Evolutionary conservation across 352 stramenopile genomes (phyloP).

Genomic region (Thalassiosira livingstoniorum): DNA sequence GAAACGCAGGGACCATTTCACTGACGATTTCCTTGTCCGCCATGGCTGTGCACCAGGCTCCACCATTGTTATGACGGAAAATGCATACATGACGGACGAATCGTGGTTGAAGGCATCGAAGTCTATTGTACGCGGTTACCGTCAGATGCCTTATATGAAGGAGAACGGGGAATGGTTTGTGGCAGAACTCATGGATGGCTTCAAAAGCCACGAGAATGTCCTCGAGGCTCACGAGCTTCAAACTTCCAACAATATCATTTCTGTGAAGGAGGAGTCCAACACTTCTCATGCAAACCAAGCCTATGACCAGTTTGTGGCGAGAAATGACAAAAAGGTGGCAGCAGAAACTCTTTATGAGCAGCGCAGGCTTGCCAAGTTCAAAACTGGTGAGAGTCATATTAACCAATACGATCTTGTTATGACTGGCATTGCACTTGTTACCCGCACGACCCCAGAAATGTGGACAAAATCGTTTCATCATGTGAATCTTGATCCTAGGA

Average conservation of each 20-base stretch:
- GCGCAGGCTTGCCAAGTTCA: neutral
- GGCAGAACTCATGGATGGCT: slow-evolving; percentile 25
- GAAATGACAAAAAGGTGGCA: slow-evolving; percentile 20
- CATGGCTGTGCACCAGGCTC: slow-evolving; percentile 1
- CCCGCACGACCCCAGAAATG: neutral
- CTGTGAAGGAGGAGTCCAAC: slow-evolving; percentile 37
- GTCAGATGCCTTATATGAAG: slow-evolving; percentile 15
- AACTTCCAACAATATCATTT: neutral
- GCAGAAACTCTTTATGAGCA: neutral
- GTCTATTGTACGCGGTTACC: slow-evolving; percentile 19
- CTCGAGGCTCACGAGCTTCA: slow-evolving; percentile 10
- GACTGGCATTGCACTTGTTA: neutral
- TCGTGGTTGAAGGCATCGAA: slow-evolving; percentile 30
- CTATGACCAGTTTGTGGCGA: slow-evolving; percentile 38
- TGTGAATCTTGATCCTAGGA: neutral
- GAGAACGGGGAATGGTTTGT: slow-evolving; percentile 24
- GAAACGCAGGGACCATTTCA: neutral
- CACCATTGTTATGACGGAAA: slow-evolving; percentile 40
- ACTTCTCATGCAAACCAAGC: slow-evolving; percentile 39
- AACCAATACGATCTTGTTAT: slow-evolving; percentile 3
- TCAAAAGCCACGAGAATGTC: slow-evolving; percentile 34
- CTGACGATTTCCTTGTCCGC: slow-evolving; percentile 19
- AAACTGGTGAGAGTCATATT: neutral
- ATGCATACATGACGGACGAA: slow-evolving; percentile 48
- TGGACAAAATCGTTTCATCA: slow-evolving; percentile 5